Base-by-base conservation (phyloP, 805 yeast species). In the Candida patagonica region DNA sequence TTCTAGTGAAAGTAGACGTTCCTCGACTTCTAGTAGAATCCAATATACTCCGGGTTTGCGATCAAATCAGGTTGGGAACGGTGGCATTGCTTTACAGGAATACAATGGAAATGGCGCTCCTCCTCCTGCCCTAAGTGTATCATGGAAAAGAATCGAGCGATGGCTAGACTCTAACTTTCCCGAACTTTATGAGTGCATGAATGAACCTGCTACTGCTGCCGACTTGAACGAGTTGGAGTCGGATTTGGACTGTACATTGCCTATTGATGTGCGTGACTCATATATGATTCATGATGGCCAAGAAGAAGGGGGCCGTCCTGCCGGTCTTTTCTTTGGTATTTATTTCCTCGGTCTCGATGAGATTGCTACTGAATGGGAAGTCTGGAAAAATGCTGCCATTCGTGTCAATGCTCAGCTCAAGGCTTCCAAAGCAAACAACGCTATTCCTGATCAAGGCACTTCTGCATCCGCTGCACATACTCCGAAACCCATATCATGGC, bases 241-340 rank as follows among this genome's bases (percentile, higher is more conserved):
- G 50, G 96, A 89, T 58, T 66, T 87, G 54, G 77, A 74, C 33
- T 65, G 85, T 38, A 66, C 68, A 35, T 68, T 92, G 33, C 98
- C 98, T 1, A 65, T 76, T 2, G 84, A 89, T 41, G 85, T 92
- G 6, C 68, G 82, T 39, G 94, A 87, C 31, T 82, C 89, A 33
- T 74, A 73, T 54, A 73, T 77, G 52, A 62, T 81, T 30, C 95
- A 92, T 49, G 97, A 92, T 55, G 98, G 98, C 38, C 98, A 92
- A 63, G 82, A 80, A 43, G 71, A 71, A 29, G 69, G 81, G 44
- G 94, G 87, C 31, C 74, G 77, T 42, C 77, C 84, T 44, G 71
- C 77, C 3, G 86, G 98, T 7, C 62, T 92, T 41, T 57, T 92
- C 27, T 89, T 78, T 57, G 95, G 96, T 2, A 65, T 84, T 49